Evolutionary conservation across 2,329 filamentous ascomycete genomes (phyloP), one percentile per base, ranked within the genome.

Genomic region (Hymenoscyphus fructigenus): DNA sequence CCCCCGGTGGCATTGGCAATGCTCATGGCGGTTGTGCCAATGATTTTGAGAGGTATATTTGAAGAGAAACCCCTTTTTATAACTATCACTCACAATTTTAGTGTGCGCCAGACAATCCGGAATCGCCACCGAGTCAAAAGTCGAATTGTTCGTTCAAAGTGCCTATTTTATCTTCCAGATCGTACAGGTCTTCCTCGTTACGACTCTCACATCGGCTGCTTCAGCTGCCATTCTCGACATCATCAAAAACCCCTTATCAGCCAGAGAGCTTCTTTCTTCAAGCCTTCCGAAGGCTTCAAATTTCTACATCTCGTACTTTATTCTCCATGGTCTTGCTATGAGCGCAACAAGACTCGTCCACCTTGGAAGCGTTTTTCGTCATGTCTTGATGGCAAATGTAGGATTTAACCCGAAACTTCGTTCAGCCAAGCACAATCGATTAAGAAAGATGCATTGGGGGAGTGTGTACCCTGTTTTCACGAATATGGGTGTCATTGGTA

Each of bases 261-360:
- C 84, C 6, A 79, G 83, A 1, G 75, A 70, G 2, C 69, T 88
- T 57, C 79, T 88, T 3, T 84, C 86, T 0, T 69, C 81, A 17
- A 83, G 86, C 57, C 79, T 91, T 2, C 88, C 88, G 1, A 81
- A 79, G 32, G 85, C 87, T 2, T 86, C 86, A 38, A 90, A 88
- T 71, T 90, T 90, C 72, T 91, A 90, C 73, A 81, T 90, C 9
- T 85, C 85, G 0, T 91, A 90, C 74, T 88, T 90, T 66, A 82
- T 90, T 44, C 78, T 91, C 1, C 87, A 90, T 72, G 88, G 87
- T 1, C 76, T 90, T 64, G 86, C 84, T 1, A 85, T 88, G 73
- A 85, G 85, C 41, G 81, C 86, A 1, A 82, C 83, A 60, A 81
- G 84, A 20, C 75, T 90, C 14, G 76, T 89, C 29, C 85, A 87